Base-by-base conservation (phyloP, 2,329 filamentous ascomycete species). In the Periglandula ipomoeae region DNA sequence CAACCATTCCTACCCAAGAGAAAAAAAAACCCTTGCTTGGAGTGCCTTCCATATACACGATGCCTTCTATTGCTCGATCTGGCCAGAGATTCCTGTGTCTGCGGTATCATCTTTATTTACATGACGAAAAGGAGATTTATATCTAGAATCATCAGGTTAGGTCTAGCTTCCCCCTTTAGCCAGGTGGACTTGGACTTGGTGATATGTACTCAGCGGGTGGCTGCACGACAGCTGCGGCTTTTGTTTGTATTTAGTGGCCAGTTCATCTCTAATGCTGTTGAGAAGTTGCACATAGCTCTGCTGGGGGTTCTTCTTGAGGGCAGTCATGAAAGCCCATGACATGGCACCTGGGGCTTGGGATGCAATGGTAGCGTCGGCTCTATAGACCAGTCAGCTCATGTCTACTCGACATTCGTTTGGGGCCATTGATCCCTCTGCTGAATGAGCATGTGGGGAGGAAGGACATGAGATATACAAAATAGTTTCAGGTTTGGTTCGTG, bases 191-290 rank as follows among this genome's bases (percentile, higher is more conserved):
- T 42, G 42, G 43, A 35, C 23, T 34, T 20, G 37, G 46, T 41
- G 49, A 41, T 39, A 70, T 82, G 73, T 82, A 96, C 91, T 89
- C 66, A 98, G 74, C 49, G 93, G 93, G 68, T 98, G 93, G 69
- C 90, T 96, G 73, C 89, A 94, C 62, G 90, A 97, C 58, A 98
- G 74, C 73, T 98, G 93, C 50, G 93, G 93, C 73, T 95, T 95
- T 72, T 98, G 93, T 10, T 78, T 78, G 65, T 98, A 98, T 63
- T 91, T 91, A 45, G 80, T 82, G 53, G 87, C 73, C 53, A 98
- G 75, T 68, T 97, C 89, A 58, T 96, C 90, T 54, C 93, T 86
- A 61, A 98, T 95, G 68, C 85, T 95, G 75, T 96, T 97, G 59
- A 98, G 78, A 53, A 98, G 73, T 71, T 96, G 86, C 46, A 98